Evolutionary conservation across 1,284 basidiomycete genomes (phyloP).

Genomic region (Cryptococcus sp.): DNA sequence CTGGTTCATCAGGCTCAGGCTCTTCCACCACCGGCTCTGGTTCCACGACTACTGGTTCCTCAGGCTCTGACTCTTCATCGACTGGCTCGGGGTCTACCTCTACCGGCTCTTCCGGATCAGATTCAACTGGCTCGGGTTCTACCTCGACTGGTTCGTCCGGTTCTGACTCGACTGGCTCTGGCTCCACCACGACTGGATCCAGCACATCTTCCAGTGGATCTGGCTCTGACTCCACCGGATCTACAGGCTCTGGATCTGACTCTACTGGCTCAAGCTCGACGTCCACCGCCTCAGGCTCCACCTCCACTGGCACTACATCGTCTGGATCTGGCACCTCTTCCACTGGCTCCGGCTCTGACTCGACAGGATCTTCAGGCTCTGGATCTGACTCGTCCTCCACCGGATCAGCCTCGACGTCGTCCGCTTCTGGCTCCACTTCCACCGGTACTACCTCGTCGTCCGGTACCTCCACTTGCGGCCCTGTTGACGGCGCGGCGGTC

Average conservation of each 20-base stretch:
- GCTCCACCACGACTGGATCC: background rate
- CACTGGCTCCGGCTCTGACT: constrained; percentile 1
- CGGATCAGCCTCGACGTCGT: background rate
- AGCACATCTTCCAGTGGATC: background rate
- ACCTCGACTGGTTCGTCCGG: background rate
- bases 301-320: background rate
- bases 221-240: background rate
- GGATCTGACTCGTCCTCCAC: background rate
- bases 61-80: background rate
- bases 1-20: background rate
- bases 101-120: background rate
- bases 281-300: constrained; percentile 1
- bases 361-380: background rate
- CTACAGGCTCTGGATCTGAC: background rate
- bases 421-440: background rate
- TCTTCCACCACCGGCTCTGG: background rate
- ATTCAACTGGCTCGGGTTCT: background rate
- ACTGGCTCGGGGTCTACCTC: constrained; percentile 3
- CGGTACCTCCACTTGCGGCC: background rate
- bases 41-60: background rate
- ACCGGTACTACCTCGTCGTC: background rate
- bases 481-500: constrained; percentile 1
- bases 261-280: background rate
- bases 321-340: background rate
- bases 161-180: constrained; percentile 1